Percentiles rank a stretch among this genome's conserved stretches.
Conservation (phyloP, 768 basidiomycete genomes). For the Collybia mongolica region DNA sequence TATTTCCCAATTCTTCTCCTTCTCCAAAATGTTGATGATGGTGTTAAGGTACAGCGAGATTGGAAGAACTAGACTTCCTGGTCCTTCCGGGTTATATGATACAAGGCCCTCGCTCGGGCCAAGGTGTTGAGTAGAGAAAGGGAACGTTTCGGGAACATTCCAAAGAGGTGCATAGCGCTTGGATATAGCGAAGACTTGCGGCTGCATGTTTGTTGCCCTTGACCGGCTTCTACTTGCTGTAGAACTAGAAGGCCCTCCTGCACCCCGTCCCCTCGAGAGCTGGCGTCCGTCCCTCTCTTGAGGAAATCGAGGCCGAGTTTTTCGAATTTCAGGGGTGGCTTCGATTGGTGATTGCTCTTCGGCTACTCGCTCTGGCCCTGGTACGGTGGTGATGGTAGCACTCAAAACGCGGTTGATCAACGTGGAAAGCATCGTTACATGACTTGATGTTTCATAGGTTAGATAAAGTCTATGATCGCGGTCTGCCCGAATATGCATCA, state of each 20-base stretch:
- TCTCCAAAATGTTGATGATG: conserved; percentile 64
- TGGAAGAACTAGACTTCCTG: conserved; percentile 55
- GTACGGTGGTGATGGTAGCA: not conserved
- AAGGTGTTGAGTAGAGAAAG: conserved; percentile 52
- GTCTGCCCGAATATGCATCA: conserved; percentile 87
- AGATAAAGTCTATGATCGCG: conserved; percentile 86
- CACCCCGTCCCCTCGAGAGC: conserved; percentile 50
- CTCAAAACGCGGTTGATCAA: conserved; percentile 56
- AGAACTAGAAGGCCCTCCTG: conserved; percentile 39
- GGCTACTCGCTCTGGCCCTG: conserved; percentile 4
- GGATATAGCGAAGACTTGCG: conserved; percentile 21
- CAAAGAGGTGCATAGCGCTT: conserved; percentile 56
- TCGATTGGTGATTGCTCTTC: conserved; percentile 14
- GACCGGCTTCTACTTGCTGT: conserved; percentile 63
- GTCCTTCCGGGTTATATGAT: conserved; percentile 57
- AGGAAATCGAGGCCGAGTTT: conserved; percentile 44
- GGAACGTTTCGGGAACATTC: conserved; percentile 64
- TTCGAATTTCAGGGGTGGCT: conserved; percentile 31
- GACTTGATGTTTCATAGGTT: conserved; percentile 56
- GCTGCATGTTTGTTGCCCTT: conserved; percentile 36
- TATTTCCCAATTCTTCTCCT: conserved; percentile 88
- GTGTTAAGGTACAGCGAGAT: conserved; percentile 71
- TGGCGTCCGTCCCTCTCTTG: conserved; percentile 53
- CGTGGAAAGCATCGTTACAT: conserved; percentile 56
- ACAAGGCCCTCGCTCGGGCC: conserved; percentile 70